These are phyloP conservation scores for Dillenia turbinata DNA, from an alignment of 164 flowering plant genomes.

Conservation along the genomic window DNA sequence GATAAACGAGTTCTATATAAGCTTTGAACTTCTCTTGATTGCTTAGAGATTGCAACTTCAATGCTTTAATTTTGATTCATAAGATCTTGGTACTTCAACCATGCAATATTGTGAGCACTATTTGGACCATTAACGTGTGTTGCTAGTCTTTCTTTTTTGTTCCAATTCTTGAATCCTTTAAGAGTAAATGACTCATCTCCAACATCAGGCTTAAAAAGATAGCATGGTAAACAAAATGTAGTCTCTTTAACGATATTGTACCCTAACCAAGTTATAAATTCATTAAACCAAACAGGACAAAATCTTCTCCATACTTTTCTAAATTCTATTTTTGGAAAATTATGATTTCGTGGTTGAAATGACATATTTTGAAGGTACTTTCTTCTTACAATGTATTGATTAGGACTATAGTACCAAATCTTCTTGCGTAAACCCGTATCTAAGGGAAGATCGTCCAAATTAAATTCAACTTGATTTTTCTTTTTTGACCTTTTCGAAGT, in stretches of 20 bases:
- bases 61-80: conserved; percentile 1
- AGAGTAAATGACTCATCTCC: conserved; percentile 12
- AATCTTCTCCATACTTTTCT: too few relatives aligned
- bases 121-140: conserved; percentile 11
- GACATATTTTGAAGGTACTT: too few relatives aligned
- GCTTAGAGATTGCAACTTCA: background rate
- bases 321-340: too few relatives aligned
- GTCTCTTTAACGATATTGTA: conserved; percentile 7
- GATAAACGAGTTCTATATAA: conserved; percentile 5
- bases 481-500: too few relatives aligned
- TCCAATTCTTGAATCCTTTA: conserved; percentile 17
- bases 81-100: background rate
- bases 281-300: too few relatives aligned
- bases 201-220: background rate
- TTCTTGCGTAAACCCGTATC: too few relatives aligned
- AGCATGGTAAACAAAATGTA: conserved; percentile 10
- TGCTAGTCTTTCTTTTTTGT: conserved; percentile 7
- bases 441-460: too few relatives aligned
- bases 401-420: too few relatives aligned
- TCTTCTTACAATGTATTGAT: too few relatives aligned
- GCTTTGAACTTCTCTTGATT: background rate
- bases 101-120: conserved; percentile 1
- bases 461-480: too few relatives aligned
- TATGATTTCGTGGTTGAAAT: too few relatives aligned
- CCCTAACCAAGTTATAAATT: conserved; percentile 1